Percentiles rank a stretch among this genome's conserved stretches.
Conservation (phyloP, 2,329 filamentous ascomycete species). For the Xylaria sp. region DNA sequence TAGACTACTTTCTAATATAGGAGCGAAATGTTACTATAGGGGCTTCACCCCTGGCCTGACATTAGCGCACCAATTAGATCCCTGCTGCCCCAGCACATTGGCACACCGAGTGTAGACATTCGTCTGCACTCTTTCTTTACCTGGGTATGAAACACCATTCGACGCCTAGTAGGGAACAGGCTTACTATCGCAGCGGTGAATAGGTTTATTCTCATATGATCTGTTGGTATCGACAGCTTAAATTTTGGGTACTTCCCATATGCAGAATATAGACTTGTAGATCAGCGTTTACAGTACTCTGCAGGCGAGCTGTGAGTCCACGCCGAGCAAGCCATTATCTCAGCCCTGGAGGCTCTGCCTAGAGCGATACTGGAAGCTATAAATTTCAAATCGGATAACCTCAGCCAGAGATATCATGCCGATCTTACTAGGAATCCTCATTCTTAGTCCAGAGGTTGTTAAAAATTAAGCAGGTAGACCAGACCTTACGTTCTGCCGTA, state of each 20-base stretch:
- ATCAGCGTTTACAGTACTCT: not conserved
- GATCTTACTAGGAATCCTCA: not conserved
- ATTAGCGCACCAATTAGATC: conserved; percentile 36
- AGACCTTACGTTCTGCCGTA: not conserved
- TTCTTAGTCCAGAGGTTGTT: not conserved
- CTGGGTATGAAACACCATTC: conserved; percentile 20
- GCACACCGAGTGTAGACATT: conserved; percentile 15
- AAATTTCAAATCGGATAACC: not conserved
- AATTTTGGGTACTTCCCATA: not conserved
- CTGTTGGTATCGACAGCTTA: conserved; percentile 6
- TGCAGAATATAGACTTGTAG: not conserved
- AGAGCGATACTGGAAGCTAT: not conserved
- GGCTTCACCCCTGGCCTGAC: conserved; percentile 25
- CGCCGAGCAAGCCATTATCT: not conserved
- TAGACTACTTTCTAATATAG: conserved; percentile 1
- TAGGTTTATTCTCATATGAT: conserved; percentile 7
- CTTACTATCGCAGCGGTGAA: conserved; percentile 12
- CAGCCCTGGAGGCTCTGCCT: not conserved
- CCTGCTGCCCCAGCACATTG: conserved; percentile 8
- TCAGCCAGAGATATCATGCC: not conserved
- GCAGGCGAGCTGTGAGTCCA: not conserved
- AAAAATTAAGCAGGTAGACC: not conserved
- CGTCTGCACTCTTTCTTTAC: conserved; percentile 13
- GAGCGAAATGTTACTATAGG: conserved; percentile 22
- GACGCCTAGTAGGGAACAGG: conserved; percentile 2